Base-by-base conservation (phyloP, 495 filamentous ascomycete species). In the Aspergillus bridgeri region DNA sequence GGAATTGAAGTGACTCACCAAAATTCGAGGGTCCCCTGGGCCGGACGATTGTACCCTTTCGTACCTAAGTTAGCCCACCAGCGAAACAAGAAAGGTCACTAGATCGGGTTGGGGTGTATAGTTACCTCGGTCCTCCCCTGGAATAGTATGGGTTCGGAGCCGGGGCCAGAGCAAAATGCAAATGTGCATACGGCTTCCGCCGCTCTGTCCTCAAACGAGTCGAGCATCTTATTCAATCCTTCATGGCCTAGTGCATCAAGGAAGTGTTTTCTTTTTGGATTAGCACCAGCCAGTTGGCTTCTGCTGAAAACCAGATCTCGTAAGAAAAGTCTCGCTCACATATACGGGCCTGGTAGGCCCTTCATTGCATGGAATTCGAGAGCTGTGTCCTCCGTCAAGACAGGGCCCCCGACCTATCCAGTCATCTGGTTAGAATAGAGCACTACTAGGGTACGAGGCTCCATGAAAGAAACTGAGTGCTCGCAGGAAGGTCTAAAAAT, bases 131-230 rank as follows among this genome's bases (percentile, higher is more conserved):
- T 96, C 60, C 88, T 79, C 22, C 94, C 94, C 76, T 99, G 89
- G 73, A 98, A 99, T 5, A 98, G 73, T n/a, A 93, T 75, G 1
- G 89, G 85, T 64, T 96, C 89, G 42, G 89, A 79, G 2, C 88
- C 92, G 13, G 94, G 94, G 0, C 94, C 93, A 56, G 84, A 80
- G 58, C 81, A 92, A 73, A 94, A 96, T 15, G 86, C 95, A 75
- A 99, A 98, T 5, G 94, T 98, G 76, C 95, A 98, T 23, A 98
- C 88, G 20, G 94, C 95, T 69, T 96, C 85, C 48, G 92, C 92
- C 46, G 83, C 84, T 66, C 96, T 96, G 71, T 98, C 89, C 13
- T 88, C 82, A 69, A 95, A 97, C 6, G 87, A 90, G 46, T 87
- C 85, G 46, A 99, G 89, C 42, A 99, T 85, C 68, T 92, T 92